Percentiles rank a stretch among this genome's conserved stretches.
phyloP scores from a whole-genome alignment of 1,139 yeast genomes.

The Groenewaldozyma auringiensis region DNA sequence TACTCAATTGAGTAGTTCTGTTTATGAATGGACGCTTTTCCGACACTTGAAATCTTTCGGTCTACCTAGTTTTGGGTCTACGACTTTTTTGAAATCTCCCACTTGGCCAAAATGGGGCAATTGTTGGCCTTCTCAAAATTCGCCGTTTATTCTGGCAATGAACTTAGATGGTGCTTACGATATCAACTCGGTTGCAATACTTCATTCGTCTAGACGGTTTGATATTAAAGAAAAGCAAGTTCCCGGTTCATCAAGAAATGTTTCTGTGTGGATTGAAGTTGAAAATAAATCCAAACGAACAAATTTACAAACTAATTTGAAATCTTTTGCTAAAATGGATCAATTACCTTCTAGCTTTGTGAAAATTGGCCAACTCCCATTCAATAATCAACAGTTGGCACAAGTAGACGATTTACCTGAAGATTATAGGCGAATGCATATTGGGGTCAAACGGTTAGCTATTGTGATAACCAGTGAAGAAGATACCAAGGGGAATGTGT shows the following conservation, averaged over 20 bases:
- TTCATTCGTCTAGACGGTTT: slow-evolving; percentile 26
- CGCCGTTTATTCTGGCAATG: slow-evolving; percentile 26
- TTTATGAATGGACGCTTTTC: background rate
- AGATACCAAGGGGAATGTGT: slow-evolving; percentile 30
- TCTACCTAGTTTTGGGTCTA: too few relatives aligned
- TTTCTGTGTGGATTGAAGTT: slow-evolving; percentile 28
- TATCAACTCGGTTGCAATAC: slow-evolving; percentile 26
- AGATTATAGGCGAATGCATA: background rate
- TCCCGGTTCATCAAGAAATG: slow-evolving; percentile 25
- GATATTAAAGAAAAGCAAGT: background rate
- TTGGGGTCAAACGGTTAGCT: background rate
- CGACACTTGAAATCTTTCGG: background rate
- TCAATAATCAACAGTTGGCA: background rate
- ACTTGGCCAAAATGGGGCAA: slow-evolving; percentile 17
- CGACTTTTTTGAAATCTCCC: too few relatives aligned
- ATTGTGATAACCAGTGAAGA: slow-evolving; percentile 17
- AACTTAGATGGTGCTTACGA: slow-evolving; percentile 22
- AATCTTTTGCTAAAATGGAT: background rate
- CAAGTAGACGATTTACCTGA: background rate
- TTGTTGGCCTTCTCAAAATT: slow-evolving; percentile 34
- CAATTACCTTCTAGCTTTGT: background rate
- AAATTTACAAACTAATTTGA: background rate
- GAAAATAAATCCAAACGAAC: slow-evolving; percentile 12
- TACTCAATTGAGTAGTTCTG: background rate
- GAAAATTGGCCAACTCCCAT: background rate